Percentiles rank a stretch among this genome's conserved stretches.
These are phyloP conservation scores for Cydonia oblonga DNA, from an alignment of 331 rosid genomes.

Conservation along the genomic window DNA sequence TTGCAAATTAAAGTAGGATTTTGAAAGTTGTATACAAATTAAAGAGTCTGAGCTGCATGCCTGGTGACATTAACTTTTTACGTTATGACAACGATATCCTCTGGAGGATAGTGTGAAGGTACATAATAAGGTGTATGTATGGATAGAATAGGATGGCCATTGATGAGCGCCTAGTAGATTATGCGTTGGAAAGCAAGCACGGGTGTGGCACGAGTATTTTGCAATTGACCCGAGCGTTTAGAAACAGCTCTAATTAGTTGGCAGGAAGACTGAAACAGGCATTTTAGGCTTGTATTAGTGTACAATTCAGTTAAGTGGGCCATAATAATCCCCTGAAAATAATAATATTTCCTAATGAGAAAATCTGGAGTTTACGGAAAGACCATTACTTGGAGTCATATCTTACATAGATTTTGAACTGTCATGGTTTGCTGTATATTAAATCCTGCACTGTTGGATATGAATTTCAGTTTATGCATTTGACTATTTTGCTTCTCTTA, in stretches of 20 bases:
- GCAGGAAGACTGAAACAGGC: not conserved
- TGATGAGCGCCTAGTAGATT: not conserved
- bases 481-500: not conserved
- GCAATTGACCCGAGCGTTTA: not conserved
- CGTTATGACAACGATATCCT: not conserved
- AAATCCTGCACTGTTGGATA: not conserved
- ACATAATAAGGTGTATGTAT: not conserved
- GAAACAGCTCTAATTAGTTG: not conserved
- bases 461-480: not conserved
- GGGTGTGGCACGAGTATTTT: not conserved
- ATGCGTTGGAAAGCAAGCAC: not conserved
- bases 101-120: not conserved
- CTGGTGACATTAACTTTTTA: not conserved
- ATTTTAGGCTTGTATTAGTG: not conserved
- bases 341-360: not conserved
- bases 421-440: not conserved
- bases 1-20: not conserved
- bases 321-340: not conserved
- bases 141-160: not conserved
- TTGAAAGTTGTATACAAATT: not conserved
- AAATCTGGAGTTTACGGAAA: not conserved
- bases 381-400: not conserved
- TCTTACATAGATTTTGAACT: not conserved
- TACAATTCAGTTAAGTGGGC: not conserved
- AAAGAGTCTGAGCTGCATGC: not conserved